A percentile compares a stretch with the other conserved stretches of the same genome.
Evolutionary conservation across 1,284 basidiomycete genomes (phyloP).

Genomic region (Cerrena zonata): DNA sequence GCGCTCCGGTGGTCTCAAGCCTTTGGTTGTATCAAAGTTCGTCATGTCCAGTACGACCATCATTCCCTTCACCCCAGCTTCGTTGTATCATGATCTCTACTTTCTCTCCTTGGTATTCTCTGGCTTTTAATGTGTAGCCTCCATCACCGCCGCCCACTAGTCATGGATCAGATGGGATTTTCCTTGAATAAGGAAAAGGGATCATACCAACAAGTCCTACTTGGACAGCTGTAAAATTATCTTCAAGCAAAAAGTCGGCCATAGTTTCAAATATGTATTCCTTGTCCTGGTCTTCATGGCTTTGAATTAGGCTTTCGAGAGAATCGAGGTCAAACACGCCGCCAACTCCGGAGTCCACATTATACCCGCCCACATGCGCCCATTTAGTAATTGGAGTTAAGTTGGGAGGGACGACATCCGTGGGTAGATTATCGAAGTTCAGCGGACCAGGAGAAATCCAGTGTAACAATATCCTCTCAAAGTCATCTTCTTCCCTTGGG

Average conservation of each 20-base stretch:
- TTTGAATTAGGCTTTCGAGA: background rate
- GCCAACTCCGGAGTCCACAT: conserved; percentile 4
- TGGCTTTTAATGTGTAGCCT: background rate
- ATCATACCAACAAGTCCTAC: conserved; percentile 3
- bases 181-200: background rate
- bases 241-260: background rate
- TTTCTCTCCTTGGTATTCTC: background rate
- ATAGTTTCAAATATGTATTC: conserved; percentile 5
- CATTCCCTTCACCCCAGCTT: background rate
- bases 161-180: background rate
- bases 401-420: background rate
- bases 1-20: too few relatives aligned
- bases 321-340: conserved; percentile 4
- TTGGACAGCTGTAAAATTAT: background rate
- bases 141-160: conserved; percentile 5
- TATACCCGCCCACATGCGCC: background rate
- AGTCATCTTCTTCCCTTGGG: background rate
- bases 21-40: background rate
- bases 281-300: background rate
- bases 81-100: conserved; percentile 2
- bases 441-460: conserved; percentile 4
- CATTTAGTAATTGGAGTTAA: background rate
- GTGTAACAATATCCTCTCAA: background rate
- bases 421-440: conserved; percentile 5
- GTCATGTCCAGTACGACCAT: background rate